phyloP scores from a whole-genome alignment of 2,329 filamentous ascomycete genomes.

The Cladophialophora exuberans region DNA sequence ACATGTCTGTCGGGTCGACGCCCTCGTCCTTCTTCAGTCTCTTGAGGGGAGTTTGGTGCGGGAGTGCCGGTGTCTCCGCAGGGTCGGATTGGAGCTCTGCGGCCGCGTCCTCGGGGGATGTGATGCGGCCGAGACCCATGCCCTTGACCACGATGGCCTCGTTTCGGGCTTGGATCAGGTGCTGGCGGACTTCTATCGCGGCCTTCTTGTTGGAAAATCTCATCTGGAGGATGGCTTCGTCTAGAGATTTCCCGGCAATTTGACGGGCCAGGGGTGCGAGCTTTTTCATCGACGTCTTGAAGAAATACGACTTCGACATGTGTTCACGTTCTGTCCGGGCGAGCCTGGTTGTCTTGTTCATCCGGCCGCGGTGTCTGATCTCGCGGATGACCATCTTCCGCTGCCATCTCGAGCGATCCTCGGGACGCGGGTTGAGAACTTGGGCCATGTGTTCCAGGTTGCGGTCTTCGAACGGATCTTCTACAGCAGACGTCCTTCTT shows the following conservation, averaged over 20 bases:
- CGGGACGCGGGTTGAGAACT: slow-evolving; percentile 75
- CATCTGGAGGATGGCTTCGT: slow-evolving; percentile 94
- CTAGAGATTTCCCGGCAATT: slow-evolving; percentile 89
- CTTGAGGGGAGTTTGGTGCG: slow-evolving; percentile 55
- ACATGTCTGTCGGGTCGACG: slow-evolving; percentile 77
- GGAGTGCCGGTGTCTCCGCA: slow-evolving; percentile 27
- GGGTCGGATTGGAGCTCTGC: slow-evolving; percentile 20
- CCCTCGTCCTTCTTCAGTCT: slow-evolving; percentile 71
- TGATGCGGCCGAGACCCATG: slow-evolving; percentile 68
- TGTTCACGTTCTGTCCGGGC: slow-evolving; percentile 66
- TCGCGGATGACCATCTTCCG: slow-evolving; percentile 80
- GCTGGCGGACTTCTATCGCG: slow-evolving; percentile 75
- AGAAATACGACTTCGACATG: slow-evolving; percentile 66
- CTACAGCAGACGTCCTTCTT: background rate
- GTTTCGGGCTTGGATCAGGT: slow-evolving; percentile 80
- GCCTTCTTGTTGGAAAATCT: slow-evolving; percentile 93
- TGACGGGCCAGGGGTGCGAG: slow-evolving; percentile 82
- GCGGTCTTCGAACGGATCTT: slow-evolving; percentile 39
- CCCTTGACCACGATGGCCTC: slow-evolving; percentile 76
- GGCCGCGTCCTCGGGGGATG: background rate
- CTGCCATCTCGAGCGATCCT: slow-evolving; percentile 73
- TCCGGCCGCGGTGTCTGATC: slow-evolving; percentile 68
- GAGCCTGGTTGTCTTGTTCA: slow-evolving; percentile 69
- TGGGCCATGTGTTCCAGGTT: slow-evolving; percentile 61
- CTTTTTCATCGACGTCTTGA: slow-evolving; percentile 92